Evolutionary conservation across 2,329 filamentous ascomycete species (phyloP).

Genomic region (Trichophaea hybrida): DNA sequence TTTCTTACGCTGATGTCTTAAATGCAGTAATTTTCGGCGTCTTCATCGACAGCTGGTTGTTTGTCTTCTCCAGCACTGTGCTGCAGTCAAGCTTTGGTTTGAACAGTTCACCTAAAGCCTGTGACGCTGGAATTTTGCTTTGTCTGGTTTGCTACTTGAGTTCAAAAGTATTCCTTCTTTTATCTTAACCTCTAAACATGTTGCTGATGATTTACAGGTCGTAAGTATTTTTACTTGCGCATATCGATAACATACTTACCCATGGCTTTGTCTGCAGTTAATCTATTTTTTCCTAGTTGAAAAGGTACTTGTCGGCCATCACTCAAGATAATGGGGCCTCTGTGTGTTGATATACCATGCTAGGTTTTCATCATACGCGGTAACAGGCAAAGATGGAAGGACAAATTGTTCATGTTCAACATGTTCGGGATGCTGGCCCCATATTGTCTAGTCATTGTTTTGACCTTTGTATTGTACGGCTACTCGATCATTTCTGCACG

Average conservation of each 20-base stretch:
- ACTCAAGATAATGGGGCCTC: neutral
- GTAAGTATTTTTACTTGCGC: constrained; percentile 22
- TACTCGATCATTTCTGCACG: neutral
- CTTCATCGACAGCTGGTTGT: constrained; percentile 46
- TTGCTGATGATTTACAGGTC: constrained; percentile 26
- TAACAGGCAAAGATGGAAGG: constrained; percentile 38
- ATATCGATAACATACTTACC: neutral
- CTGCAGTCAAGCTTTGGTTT: constrained; percentile 45
- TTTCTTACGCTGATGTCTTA: neutral
- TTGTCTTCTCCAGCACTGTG: constrained; percentile 44
- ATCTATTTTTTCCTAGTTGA: constrained; percentile 54
- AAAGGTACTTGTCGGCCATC: constrained; percentile 39
- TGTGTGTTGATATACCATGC: neutral
- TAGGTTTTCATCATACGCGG: constrained; percentile 42
- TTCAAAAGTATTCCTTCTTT: constrained; percentile 39
- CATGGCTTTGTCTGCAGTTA: constrained; percentile 30
- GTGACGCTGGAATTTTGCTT: constrained; percentile 44
- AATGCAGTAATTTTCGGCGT: constrained; percentile 44
- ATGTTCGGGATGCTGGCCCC: constrained; percentile 40
- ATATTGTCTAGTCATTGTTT: constrained; percentile 35
- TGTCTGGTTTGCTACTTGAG: constrained; percentile 49
- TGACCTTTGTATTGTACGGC: constrained; percentile 47
- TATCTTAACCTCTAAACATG: neutral
- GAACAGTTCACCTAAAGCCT: constrained; percentile 38
- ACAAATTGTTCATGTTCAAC: constrained; percentile 48